phyloP scores from a whole-genome alignment of 306 rosid genomes.

The Ochetophila trinervis region DNA sequence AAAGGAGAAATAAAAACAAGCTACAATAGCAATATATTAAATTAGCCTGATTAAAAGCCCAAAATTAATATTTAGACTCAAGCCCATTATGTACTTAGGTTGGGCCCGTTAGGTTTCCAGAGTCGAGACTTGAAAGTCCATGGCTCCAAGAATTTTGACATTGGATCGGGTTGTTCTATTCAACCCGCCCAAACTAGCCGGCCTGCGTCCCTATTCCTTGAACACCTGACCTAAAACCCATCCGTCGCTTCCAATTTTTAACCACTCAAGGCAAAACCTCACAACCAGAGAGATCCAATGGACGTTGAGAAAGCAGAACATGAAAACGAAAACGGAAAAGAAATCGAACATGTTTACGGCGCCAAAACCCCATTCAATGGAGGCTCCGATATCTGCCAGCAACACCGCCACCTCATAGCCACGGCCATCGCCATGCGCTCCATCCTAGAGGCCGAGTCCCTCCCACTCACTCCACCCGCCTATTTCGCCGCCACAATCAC shows the following conservation, averaged over 20 bases:
- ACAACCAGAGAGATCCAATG: conserved; percentile 28
- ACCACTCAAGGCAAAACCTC: not conserved
- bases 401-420: conserved; percentile 85
- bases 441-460: conserved; percentile 60
- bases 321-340: conserved; percentile 20
- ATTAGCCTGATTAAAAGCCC: too few relatives aligned
- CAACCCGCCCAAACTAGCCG: not conserved
- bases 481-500: conserved; percentile 72
- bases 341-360: not conserved
- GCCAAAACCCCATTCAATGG: conserved; percentile 36
- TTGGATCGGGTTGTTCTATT: too few relatives aligned
- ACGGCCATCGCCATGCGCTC: conserved; percentile 78
- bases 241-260: not conserved
- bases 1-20: too few relatives aligned
- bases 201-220: not conserved
- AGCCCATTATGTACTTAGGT: too few relatives aligned
- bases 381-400: conserved; percentile 67
- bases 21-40: too few relatives aligned
- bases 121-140: too few relatives aligned
- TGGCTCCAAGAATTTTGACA: too few relatives aligned
- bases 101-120: too few relatives aligned
- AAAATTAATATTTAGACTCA: too few relatives aligned
- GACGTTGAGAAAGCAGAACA: conserved; percentile 30
- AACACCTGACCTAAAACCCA: not conserved
- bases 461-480: conserved; percentile 64